These are phyloP conservation scores for Epichloe baconii DNA, from an alignment of 2,329 filamentous ascomycete species.

Conservation along the genomic window DNA sequence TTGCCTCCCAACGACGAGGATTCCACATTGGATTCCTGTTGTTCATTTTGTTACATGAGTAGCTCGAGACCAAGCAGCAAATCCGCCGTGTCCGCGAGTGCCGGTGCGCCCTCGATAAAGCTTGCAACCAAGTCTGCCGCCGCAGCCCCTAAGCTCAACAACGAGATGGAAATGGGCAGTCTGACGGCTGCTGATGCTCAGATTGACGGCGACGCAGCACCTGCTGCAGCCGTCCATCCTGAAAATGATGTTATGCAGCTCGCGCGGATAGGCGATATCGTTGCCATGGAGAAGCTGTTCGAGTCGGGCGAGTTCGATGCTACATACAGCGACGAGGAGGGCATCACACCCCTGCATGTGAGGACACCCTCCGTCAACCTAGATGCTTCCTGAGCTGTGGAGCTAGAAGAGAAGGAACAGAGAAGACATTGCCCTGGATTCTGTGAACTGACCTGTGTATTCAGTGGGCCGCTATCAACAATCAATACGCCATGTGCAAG, in stretches of 20 bases:
- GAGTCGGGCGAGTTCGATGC: conserved; percentile 71
- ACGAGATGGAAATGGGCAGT: conserved; percentile 41
- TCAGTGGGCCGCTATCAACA: conserved; percentile 98
- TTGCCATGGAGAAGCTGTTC: conserved; percentile 79
- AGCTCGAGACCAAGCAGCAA: conserved; percentile 24
- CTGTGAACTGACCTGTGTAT: neutral
- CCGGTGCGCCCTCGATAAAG: conserved; percentile 28
- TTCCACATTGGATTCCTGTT: neutral
- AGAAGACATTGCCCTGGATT: neutral
- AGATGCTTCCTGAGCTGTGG: neutral
- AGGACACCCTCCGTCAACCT: conserved; percentile 15
- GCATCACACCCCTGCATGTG: conserved; percentile 93
- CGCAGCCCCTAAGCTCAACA: conserved; percentile 43
- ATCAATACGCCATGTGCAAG: conserved; percentile 93
- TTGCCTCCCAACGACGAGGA: neutral
- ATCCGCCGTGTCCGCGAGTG: conserved; percentile 24
- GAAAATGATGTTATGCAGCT: conserved; percentile 90
- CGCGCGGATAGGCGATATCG: conserved; percentile 75
- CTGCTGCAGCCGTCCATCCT: conserved; percentile 9
- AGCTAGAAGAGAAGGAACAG: neutral
- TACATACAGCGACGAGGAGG: conserved; percentile 76
- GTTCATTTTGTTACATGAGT: conserved; percentile 23
- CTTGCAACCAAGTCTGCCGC: conserved; percentile 40
- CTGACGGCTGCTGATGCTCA: conserved; percentile 26
- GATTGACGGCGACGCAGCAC: neutral